Evolutionary conservation across 2,329 filamentous ascomycete species (phyloP), one percentile per base, ranked within the genome.

Genomic region (Curvularia sp.): DNA sequence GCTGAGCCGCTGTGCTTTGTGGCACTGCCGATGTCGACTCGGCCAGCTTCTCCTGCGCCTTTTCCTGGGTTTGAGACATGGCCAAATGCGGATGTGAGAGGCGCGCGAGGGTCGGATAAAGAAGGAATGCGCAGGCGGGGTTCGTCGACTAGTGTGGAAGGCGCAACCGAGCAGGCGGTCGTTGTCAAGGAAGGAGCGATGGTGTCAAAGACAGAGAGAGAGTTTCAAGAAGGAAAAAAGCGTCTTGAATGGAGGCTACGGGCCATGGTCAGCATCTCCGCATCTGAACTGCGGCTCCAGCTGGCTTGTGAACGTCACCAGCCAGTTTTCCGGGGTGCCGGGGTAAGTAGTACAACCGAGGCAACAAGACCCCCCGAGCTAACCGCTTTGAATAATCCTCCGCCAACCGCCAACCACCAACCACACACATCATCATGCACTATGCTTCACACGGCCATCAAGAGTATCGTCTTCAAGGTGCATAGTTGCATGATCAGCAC

Each of bases 1-100:
- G 92, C 62, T 93, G 92, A 45, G 89, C 81, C 46, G 87, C 85
- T 45, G 88, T 82, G 68, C 89, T 89, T 55, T 83, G 82, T 51
- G 84, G 77, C 28, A 69, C 58, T 7, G 65, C 38, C 18, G 72
- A 63, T 19, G 71, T 75, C 49, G 73, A 76, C 65, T 76, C 73
- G 47, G 66, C 69, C 13, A 76, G 73, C 67, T 73, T 76, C 55
- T 68, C 62, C 55, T 73, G 71, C 12, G 72, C 69, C 55, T 71
- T 74, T 32, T 70, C 68, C 48, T 71, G 62, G 15, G 64, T 55
- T 49, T 73, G 59, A 47, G 74, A 69, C 74, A 76, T 76, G 61
- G 47, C 48, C 18, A 12, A 10, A 12, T 23, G 27, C 15, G n/a
- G 27, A 21, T 12, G 43, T n/a, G 25, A 25, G 39, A 25, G 21